These are phyloP conservation scores for Amanita muscaria DNA, from an alignment of 768 basidiomycete species.

Conservation along the genomic window DNA sequence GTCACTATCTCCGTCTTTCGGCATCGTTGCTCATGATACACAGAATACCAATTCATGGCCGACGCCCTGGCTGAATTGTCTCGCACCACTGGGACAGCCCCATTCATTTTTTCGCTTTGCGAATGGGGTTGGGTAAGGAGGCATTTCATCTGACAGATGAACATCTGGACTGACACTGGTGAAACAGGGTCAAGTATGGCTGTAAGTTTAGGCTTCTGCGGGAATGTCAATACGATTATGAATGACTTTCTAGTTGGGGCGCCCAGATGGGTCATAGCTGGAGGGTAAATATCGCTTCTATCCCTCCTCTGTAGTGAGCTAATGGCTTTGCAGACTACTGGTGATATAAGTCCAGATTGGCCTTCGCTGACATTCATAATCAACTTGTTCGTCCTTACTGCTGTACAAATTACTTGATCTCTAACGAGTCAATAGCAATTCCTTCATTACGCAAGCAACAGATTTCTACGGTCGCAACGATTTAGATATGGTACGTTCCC, in stretches of 20 bases:
- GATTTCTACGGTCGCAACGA: constrained; percentile 64
- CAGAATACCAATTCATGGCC: constrained; percentile 56
- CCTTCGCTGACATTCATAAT: constrained; percentile 46
- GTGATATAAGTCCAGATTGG: constrained; percentile 46
- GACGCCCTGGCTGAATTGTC: constrained; percentile 46
- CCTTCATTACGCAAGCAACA: constrained; percentile 54
- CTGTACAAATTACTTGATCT: not conserved
- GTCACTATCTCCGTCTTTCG: constrained; percentile 13
- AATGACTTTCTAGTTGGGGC: constrained; percentile 33
- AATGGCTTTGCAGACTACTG: constrained; percentile 34
- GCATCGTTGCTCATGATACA: not conserved
- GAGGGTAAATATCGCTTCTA: constrained; percentile 34
- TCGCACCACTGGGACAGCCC: constrained; percentile 28
- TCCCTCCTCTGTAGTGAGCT: not conserved
- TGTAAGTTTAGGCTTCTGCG: constrained; percentile 17
- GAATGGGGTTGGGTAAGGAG: constrained; percentile 54
- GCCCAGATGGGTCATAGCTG: constrained; percentile 55
- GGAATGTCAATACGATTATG: not conserved
- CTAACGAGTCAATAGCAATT: constrained; percentile 34
- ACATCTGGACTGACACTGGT: not conserved
- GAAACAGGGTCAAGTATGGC: constrained; percentile 46
- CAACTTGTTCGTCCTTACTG: constrained; percentile 35
- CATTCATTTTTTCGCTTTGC: constrained; percentile 52
- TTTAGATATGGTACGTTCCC: constrained; percentile 47
- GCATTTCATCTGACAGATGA: not conserved